A percentile compares a stretch with the other conserved stretches of the same genome.
These are phyloP conservation scores for Cordyceps tenuipes DNA, from an alignment of 2,329 filamentous ascomycete genomes.

Conservation along the genomic window DNA sequence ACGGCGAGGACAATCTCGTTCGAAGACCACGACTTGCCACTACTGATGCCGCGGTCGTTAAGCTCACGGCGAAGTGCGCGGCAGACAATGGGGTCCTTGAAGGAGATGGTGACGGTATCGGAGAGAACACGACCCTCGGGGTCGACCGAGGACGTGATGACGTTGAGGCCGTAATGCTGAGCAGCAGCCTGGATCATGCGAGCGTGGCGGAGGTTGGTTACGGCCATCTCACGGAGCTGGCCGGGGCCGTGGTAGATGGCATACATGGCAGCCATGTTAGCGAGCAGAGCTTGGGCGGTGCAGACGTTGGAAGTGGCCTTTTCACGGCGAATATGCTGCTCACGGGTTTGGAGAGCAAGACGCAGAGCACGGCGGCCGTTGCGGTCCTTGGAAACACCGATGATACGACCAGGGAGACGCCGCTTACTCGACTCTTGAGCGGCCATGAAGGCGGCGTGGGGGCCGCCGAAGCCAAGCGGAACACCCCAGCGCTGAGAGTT, in stretches of 20 bases:
- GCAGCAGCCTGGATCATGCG: conserved; percentile 60
- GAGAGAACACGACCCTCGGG: conserved; percentile 56
- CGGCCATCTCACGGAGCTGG: conserved; percentile 75
- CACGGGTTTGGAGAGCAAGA: conserved; percentile 73
- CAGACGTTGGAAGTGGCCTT: conserved; percentile 98
- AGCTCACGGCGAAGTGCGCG: conserved; percentile 27
- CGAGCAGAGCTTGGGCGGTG: conserved; percentile 85
- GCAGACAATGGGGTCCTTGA: conserved; percentile 17
- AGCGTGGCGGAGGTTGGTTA: conserved; percentile 64
- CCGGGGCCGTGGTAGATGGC: conserved; percentile 86
- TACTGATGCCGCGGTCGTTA: conserved; percentile 55
- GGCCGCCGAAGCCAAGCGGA: conserved; percentile 83
- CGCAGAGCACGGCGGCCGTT: conserved; percentile 73
- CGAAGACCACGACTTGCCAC: conserved; percentile 52
- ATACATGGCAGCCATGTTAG: conserved; percentile 94
- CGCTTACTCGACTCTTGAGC: conserved; percentile 87
- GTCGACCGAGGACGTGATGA: conserved; percentile 48
- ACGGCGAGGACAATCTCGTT: conserved; percentile 21
- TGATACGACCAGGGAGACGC: conserved; percentile 83
- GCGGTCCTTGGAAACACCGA: conserved; percentile 87
- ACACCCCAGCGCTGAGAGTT: conserved; percentile 88
- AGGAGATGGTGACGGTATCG: conserved; percentile 69
- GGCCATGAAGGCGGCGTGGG: conserved; percentile 95
- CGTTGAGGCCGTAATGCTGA: conserved; percentile 53
- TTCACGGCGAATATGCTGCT: conserved; percentile 92